A percentile compares a stretch with the other conserved stretches of the same genome.
phyloP scores from a whole-genome alignment of 805 yeast species.

The Metschnikowia santaceciliae region DNA sequence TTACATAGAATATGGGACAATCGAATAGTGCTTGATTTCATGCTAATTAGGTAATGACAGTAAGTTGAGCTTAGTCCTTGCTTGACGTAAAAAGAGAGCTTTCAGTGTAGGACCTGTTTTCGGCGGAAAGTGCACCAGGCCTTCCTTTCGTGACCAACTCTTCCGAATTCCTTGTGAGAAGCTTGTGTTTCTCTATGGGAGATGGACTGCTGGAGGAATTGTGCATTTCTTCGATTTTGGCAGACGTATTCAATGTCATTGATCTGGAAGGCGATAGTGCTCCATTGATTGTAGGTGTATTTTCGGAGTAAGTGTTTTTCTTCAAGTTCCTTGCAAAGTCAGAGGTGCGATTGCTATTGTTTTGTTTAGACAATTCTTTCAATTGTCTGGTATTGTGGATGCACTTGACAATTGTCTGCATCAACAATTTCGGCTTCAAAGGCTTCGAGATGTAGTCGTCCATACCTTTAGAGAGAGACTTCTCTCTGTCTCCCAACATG shows the following conservation, averaged over 20 bases:
- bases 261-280: slow-evolving; percentile 3
- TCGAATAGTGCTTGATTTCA: neutral
- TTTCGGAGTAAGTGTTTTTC: slow-evolving; percentile 24
- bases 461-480: slow-evolving; percentile 85
- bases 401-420: slow-evolving; percentile 82
- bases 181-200: slow-evolving; percentile 7
- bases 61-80: slow-evolving; percentile 6
- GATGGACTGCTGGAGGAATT: slow-evolving; percentile 4
- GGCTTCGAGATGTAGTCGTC: slow-evolving; percentile 90
- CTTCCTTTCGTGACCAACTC: slow-evolving; percentile 20
- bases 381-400: slow-evolving; percentile 65
- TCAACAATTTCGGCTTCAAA: slow-evolving; percentile 72
- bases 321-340: slow-evolving; percentile 45
- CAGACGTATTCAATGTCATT: neutral
- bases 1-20: neutral
- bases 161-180: slow-evolving; percentile 25
- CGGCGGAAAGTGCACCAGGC: slow-evolving; percentile 30
- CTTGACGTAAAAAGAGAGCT: slow-evolving; percentile 20
- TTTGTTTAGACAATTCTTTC: slow-evolving; percentile 51
- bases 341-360: slow-evolving; percentile 42
- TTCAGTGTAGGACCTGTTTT: slow-evolving; percentile 34
- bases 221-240: slow-evolving; percentile 1
- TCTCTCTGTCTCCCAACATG: slow-evolving; percentile 88
- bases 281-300: neutral
- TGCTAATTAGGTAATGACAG: neutral